These are phyloP conservation scores for Boletus huronensis DNA, from an alignment of 768 basidiomycete genomes.

Conservation along the genomic window DNA sequence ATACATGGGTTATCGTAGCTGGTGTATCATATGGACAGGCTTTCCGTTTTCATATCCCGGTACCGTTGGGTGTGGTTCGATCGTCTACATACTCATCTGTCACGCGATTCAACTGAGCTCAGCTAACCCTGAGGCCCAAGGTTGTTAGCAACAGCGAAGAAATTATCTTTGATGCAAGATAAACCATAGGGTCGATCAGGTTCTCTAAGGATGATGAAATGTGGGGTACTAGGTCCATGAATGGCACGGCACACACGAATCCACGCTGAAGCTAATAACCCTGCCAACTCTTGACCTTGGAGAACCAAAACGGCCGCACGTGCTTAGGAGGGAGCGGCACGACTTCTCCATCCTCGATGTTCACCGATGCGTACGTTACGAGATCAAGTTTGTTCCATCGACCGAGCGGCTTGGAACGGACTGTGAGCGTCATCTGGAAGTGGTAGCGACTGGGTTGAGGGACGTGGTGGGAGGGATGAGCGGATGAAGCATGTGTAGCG, in stretches of 20 bases:
- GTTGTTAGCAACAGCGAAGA: neutral
- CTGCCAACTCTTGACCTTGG: conserved; percentile 74
- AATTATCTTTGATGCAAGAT: neutral
- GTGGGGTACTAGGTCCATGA: neutral
- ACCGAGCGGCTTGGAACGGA: conserved; percentile 72
- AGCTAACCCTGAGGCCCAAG: neutral
- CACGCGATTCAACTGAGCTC: neutral
- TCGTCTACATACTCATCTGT: neutral
- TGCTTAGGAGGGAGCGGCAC: conserved; percentile 70
- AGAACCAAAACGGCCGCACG: conserved; percentile 92
- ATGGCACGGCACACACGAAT: neutral
- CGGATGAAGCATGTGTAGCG: neutral
- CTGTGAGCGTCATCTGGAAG: conserved; percentile 69
- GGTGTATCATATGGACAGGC: conserved; percentile 30
- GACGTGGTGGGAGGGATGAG: conserved; percentile 9
- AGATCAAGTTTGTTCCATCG: conserved; percentile 83
- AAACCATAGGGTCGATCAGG: neutral
- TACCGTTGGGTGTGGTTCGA: neutral
- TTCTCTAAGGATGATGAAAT: neutral
- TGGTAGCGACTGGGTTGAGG: conserved; percentile 46
- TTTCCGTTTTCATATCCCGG: neutral
- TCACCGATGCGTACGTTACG: conserved; percentile 67
- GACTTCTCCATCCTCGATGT: conserved; percentile 71
- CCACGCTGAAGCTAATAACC: conserved; percentile 14
- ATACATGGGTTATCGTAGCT: conserved; percentile 26